Base-by-base conservation (phyloP, 495 filamentous ascomycete genomes). In the Hypoxylon crocopeplum region DNA sequence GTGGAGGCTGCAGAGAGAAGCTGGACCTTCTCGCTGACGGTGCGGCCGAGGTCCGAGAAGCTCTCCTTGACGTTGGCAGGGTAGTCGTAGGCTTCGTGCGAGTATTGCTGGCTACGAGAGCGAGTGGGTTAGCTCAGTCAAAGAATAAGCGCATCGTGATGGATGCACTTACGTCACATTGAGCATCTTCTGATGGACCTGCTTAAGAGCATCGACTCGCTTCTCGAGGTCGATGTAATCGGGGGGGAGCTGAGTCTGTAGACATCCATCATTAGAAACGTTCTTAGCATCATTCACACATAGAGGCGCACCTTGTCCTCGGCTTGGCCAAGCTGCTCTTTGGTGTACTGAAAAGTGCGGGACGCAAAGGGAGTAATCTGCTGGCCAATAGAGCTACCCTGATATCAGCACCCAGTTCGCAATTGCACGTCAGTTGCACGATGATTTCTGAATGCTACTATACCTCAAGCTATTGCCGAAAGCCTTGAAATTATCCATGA, bases 161-260 rank as follows among this genome's bases (percentile, higher is more conserved):
- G 24, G 41, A 47, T 42, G 33, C 5, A 84, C 92, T 72, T 80
- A 97, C 93, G 94, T 98, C 70, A 97, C 95, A 50, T 90, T 84
- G 37, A 98, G 85, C 77, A 98, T 88, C 81, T 96, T 94, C 78
- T 96, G 91, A 71, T 98, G 94, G 32, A 94, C 93, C 67, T 89
- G 87, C 82, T 96, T 98, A 69, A 98, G 81, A 56, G 94, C 94
- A 86, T 98, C 94, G 71, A 98, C 91, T 60, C 95, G 87, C 82
- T 97, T 97, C 86, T 98, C 94, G 45, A 98, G 90, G 76, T 98
- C 92, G 69, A 97, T 88, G 74, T 98, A 98, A 71, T 98, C 95
- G 67, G 93, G 86, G 13, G 95, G 95, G 21, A 98, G 91, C 75
- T 98, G 87, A 54, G 94, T 98, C 89, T 93, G 63, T 56, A 25